These are phyloP conservation scores for Ustilago vetiveriae DNA, from an alignment of 1,284 basidiomycete genomes.

Conservation along the genomic window DNA sequence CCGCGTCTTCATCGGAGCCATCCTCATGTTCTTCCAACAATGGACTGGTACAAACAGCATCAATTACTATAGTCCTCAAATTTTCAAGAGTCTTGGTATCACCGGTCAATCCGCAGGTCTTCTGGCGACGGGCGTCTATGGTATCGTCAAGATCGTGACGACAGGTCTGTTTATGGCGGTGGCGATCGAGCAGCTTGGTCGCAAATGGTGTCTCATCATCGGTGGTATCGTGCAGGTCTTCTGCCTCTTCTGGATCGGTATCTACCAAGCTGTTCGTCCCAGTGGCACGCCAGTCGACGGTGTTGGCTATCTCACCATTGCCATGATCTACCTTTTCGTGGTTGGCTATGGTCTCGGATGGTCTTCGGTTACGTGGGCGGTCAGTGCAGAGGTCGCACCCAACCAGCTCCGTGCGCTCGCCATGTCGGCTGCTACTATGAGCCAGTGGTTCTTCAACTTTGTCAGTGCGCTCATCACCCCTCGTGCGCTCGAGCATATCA, in stretches of 20 bases:
- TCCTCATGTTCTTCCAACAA: slow-evolving; percentile 59
- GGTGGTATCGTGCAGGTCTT: slow-evolving; percentile 45
- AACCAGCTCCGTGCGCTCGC: slow-evolving; percentile 64
- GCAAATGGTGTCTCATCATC: slow-evolving; percentile 48
- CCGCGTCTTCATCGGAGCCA: slow-evolving; percentile 53
- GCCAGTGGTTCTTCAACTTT: slow-evolving; percentile 61
- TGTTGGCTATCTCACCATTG: slow-evolving; percentile 39
- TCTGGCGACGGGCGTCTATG: slow-evolving; percentile 48
- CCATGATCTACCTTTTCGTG: slow-evolving; percentile 47
- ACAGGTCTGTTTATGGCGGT: slow-evolving; percentile 40
- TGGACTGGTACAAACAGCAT: slow-evolving; percentile 47
- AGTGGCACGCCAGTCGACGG: slow-evolving; percentile 29
- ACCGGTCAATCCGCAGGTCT: slow-evolving; percentile 47
- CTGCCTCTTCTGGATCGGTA: slow-evolving; percentile 41
- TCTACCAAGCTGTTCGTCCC: slow-evolving; percentile 44
- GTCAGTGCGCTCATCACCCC: slow-evolving; percentile 62
- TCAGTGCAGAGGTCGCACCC: slow-evolving; percentile 61
- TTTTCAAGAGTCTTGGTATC: slow-evolving; percentile 59
- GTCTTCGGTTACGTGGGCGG: slow-evolving; percentile 51
- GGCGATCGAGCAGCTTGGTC: slow-evolving; percentile 47
- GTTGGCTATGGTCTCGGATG: slow-evolving; percentile 40
- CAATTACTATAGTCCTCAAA: slow-evolving; percentile 54
- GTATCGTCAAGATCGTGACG: slow-evolving; percentile 44
- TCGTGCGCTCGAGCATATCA: slow-evolving; percentile 57
- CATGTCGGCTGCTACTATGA: slow-evolving; percentile 53